These are phyloP conservation scores for Candida khao-thaluensis DNA, from an alignment of 805 yeast species.

Conservation along the genomic window DNA sequence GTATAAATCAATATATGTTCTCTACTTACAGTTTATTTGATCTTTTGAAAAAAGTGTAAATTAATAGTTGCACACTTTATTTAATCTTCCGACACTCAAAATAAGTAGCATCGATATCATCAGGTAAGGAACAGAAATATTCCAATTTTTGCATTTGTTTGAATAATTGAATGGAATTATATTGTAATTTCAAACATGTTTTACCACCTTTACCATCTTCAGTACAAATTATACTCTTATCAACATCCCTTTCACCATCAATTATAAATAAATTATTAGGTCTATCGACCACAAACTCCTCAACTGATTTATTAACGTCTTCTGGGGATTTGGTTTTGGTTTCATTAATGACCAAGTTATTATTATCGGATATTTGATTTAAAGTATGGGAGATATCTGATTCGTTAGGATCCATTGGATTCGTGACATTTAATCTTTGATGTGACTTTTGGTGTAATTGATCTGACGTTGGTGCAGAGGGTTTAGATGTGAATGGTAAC, in stretches of 20 bases:
- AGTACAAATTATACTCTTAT: constrained; percentile 48
- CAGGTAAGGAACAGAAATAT: constrained; percentile 50
- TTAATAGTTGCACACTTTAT: too few species aligned
- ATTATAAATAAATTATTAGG: constrained; percentile 39
- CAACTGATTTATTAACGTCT: constrained; percentile 23
- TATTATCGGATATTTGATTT: constrained; percentile 22
- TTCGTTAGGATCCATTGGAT: constrained; percentile 15
- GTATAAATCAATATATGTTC: constrained; percentile 3
- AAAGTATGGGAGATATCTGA: constrained; percentile 30
- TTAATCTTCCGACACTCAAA: constrained; percentile 49
- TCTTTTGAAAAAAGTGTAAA: too few species aligned
- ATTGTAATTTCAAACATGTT: constrained; percentile 44
- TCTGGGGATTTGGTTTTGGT: constrained; percentile 4
- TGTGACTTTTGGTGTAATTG: constrained; percentile 31
- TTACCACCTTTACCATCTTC: constrained; percentile 43
- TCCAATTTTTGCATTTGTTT: constrained; percentile 49
- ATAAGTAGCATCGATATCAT: constrained; percentile 48
- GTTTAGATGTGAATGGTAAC: constrained; percentile 11
- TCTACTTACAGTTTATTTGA: too few species aligned
- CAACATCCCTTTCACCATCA: constrained; percentile 39
- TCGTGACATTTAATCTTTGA: constrained; percentile 20
- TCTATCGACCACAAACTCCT: constrained; percentile 27
- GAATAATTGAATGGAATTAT: constrained; percentile 42
- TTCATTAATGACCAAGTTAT: constrained; percentile 11
- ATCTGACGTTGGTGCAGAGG: constrained; percentile 3